Conservation (phyloP, 768 basidiomycete species). For the Roridomyces roridus region DNA sequence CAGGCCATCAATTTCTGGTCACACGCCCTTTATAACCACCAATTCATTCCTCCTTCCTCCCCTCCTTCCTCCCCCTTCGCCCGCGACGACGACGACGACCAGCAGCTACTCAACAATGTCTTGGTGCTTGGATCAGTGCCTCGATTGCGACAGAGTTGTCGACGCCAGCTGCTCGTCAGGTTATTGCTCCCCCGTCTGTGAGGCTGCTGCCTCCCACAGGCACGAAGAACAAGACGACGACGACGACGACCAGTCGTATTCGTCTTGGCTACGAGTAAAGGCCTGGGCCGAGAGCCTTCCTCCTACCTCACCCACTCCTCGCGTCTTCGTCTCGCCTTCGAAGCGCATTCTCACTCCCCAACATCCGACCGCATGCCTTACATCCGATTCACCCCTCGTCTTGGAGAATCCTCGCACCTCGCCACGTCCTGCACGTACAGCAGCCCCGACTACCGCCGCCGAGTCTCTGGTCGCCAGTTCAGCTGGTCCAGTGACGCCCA, state of each 20-base stretch:
- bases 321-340: conserved; percentile 7
- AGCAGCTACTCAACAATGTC: conserved; percentile 13
- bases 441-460: conserved; percentile 10
- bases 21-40: too few relatives aligned
- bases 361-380: conserved; percentile 41
- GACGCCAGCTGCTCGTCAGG: conserved; percentile 36
- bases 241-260: conserved; percentile 14
- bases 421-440: conserved; percentile 25
- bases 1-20: too few relatives aligned
- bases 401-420: conserved; percentile 22
- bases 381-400: conserved; percentile 27
- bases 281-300: conserved; percentile 44
- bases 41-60: too few relatives aligned
- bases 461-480: conserved; percentile 24
- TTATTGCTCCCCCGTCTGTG: conserved; percentile 61
- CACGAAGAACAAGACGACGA: conserved; percentile 22
- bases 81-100: conserved; percentile 27
- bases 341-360: conserved; percentile 52
- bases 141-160: conserved; percentile 65
- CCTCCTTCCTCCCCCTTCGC: conserved; percentile 21
- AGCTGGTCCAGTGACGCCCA: conserved; percentile 29
- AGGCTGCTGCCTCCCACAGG: conserved; percentile 35
- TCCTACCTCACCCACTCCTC: conserved; percentile 2
- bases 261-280: conserved; percentile 14
- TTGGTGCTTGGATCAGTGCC: conserved; percentile 60